Base-by-base conservation (phyloP, 1,284 basidiomycete genomes). In the Rhodotorula sp. region DNA sequence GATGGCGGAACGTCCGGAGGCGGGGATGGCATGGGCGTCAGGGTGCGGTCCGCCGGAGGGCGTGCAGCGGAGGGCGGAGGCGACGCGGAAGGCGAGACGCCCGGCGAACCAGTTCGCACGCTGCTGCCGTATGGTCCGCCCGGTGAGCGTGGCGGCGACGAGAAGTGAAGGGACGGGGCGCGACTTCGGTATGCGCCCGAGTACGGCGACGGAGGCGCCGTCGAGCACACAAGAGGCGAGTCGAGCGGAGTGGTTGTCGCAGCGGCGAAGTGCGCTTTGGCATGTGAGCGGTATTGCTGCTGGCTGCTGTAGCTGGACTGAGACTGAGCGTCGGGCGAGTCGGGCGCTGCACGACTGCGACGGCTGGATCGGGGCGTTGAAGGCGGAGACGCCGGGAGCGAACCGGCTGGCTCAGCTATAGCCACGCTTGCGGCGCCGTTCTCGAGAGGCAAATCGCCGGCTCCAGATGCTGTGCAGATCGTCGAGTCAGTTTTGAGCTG, bases 1-100 rank as follows among this genome's bases (percentile, higher is more conserved):
- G 27, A 19, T 21, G 21, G 23, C 17, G 57, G n/a, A 7, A 27
- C 25, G 25, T 3, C 19, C 19, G 49, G 4, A 0, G 42, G 50
- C 0, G 67, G 67, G 4, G 50, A 49, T 12, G 61, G 61, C 42
- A 63, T 63, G 13, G 61, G 67, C 45, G 61, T 68, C 17, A 64
- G 56, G 50, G 61, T 34, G 44, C 50, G 60, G 17, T 61, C 52
- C 1, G 34, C 49, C 34, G 34, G 34, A 3, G 34, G 41, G 23
- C 21, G 41, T 13, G 61, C 41, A 34, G 34, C 34, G 34, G 61
- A 42, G 41, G 34, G 14, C 8, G 49, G 49, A n/a, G 61, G 34
- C 0, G 61, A 44, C 4, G 61, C 3, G 5, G 49, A 17, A 23
- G 61, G 46, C 7, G 23, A 27, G 16, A 21, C 34, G 3, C n/a